phyloP scores from a whole-genome alignment of 108 stramenopile genomes.

The Skeletonema marinoi region DNA sequence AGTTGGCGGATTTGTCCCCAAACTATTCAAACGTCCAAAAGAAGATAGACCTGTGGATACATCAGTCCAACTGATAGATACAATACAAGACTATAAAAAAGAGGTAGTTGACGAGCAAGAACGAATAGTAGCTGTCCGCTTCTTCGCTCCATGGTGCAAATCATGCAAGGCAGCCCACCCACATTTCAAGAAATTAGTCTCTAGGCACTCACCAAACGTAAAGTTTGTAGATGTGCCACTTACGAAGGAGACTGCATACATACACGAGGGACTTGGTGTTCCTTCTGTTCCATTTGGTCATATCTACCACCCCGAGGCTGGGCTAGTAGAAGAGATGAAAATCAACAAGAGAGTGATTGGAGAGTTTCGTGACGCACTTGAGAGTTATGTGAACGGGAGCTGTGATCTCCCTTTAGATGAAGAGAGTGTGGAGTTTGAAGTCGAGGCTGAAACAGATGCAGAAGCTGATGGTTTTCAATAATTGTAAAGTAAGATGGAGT shows the following conservation, averaged over 20 bases:
- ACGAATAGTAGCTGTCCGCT: conserved; percentile 60
- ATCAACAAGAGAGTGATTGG: conserved; percentile 60
- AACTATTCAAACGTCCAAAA: conserved; percentile 28
- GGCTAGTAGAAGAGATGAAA: conserved; percentile 68
- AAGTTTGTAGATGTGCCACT: conserved; percentile 78
- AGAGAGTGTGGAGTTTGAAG: conserved; percentile 4
- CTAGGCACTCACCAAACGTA: conserved; percentile 51
- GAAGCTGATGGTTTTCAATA: not conserved
- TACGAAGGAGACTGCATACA: conserved; percentile 63
- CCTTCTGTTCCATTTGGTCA: conserved; percentile 71
- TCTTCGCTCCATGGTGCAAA: conserved; percentile 72
- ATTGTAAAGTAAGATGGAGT: not conserved
- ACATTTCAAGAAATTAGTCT: conserved; percentile 48
- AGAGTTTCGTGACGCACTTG: conserved; percentile 50
- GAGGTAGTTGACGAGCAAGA: conserved; percentile 56
- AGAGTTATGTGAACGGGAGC: conserved; percentile 52
- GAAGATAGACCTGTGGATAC: not conserved
- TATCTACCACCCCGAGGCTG: conserved; percentile 72
- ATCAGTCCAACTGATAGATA: conserved; percentile 44
- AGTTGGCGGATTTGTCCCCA: conserved; percentile 55
- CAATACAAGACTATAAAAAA: conserved; percentile 59
- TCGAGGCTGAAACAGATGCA: not conserved
- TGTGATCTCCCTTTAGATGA: conserved; percentile 43
- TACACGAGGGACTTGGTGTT: conserved; percentile 74
- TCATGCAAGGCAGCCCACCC: conserved; percentile 68